These are phyloP conservation scores for Vicia faba DNA, from an alignment of 306 rosid species.

Conservation along the genomic window DNA sequence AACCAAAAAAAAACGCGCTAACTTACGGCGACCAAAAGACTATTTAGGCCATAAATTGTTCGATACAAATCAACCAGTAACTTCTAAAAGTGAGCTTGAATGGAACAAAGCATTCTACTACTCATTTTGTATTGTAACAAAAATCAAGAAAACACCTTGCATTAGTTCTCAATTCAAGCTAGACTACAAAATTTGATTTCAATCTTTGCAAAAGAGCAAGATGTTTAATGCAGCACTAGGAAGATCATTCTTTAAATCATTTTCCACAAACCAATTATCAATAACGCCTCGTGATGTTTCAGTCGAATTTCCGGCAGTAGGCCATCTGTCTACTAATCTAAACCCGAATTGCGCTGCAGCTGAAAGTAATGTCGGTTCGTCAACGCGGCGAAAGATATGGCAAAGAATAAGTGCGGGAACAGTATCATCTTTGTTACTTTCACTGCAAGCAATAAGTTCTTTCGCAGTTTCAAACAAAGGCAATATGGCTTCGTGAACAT, in stretches of 20 bases:
- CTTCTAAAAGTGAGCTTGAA: conserved; percentile 3
- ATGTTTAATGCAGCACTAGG: conserved; percentile 64
- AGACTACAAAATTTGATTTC: conserved; percentile 32
- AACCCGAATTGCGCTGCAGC: conserved; percentile 67
- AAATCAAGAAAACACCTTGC: conserved; percentile 38
- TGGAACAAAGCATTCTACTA: not conserved
- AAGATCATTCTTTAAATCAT: conserved; percentile 46
- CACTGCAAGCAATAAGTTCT: conserved; percentile 56
- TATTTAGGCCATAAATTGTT: too few relatives aligned
- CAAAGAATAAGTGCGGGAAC: conserved; percentile 68
- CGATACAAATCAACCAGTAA: not conserved
- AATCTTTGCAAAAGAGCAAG: conserved; percentile 59
- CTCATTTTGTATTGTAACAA: conserved; percentile 32
- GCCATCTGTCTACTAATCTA: conserved; percentile 72
- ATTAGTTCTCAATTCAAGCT: not conserved
- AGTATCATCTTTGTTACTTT: conserved; percentile 31
- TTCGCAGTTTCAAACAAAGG: conserved; percentile 82
- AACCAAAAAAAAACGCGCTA: too few relatives aligned
- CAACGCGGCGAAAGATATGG: conserved; percentile 75
- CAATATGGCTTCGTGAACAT: conserved; percentile 69
- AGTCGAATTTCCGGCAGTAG: conserved; percentile 42
- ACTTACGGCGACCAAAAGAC: too few relatives aligned
- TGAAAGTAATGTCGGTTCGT: conserved; percentile 71
- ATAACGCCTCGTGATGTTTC: conserved; percentile 46
- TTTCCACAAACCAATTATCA: conserved; percentile 60